Evolutionary conservation across 208 protist species (phyloP).

Genomic region (Entamoeba invadens): DNA sequence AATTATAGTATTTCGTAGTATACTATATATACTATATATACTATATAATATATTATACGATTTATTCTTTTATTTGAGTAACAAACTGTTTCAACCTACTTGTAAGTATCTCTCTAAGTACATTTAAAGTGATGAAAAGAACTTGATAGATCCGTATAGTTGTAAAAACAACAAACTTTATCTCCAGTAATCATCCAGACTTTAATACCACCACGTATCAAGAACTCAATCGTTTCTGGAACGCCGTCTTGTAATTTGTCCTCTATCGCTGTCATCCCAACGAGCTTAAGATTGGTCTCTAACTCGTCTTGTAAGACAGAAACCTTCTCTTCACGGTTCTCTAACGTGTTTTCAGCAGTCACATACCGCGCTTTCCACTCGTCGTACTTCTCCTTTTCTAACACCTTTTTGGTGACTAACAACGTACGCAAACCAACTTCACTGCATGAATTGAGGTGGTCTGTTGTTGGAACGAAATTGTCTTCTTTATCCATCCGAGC

Average conservation of each 20-base stretch:
- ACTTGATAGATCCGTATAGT: too few relatives aligned
- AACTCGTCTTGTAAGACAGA: neutral
- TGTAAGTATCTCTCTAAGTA: too few relatives aligned
- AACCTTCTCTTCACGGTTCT: neutral
- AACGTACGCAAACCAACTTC: neutral
- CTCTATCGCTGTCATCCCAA: slow-evolving; percentile 38
- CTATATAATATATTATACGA: too few relatives aligned
- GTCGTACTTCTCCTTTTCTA: neutral
- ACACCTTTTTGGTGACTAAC: neutral
- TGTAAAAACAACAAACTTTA: slow-evolving; percentile 83
- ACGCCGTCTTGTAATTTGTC: slow-evolving; percentile 43
- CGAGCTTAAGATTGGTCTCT: neutral
- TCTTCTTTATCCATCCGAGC: neutral
- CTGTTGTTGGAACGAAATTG: neutral
- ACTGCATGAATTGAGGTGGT: neutral
- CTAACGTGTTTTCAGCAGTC: neutral
- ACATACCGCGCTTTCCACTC: neutral
- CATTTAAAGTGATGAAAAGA: too few relatives aligned
- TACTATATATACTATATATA: too few relatives aligned
- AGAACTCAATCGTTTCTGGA: slow-evolving; percentile 34
- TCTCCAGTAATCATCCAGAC: slow-evolving; percentile 93
- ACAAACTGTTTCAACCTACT: too few relatives aligned
- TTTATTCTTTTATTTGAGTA: too few relatives aligned
- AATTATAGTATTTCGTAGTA: too few relatives aligned
- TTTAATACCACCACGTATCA: slow-evolving; percentile 55